phyloP scores from a whole-genome alignment of 495 filamentous ascomycete genomes.

The Xylaria nigripes region DNA sequence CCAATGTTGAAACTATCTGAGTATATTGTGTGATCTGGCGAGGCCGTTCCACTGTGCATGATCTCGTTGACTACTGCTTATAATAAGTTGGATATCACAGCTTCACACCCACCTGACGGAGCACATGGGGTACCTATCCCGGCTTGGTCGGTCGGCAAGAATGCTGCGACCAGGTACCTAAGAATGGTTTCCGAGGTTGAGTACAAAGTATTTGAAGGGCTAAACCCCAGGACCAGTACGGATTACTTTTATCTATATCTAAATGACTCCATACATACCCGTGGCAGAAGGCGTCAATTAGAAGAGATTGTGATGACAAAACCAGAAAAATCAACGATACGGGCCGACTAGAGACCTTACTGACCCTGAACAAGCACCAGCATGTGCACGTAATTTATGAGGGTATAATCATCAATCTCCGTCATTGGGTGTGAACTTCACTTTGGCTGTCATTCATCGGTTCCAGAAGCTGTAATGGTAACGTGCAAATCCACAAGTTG shows the following conservation, averaged over 20 bases:
- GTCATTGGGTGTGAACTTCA: slow-evolving; percentile 13
- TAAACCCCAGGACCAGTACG: no score
- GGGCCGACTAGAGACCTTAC: neutral
- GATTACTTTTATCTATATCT: no score
- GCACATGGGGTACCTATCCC: neutral
- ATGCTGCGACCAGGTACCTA: neutral
- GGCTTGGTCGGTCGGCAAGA: neutral
- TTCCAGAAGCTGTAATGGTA: slow-evolving; percentile 18
- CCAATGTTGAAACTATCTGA: no score
- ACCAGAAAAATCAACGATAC: neutral
- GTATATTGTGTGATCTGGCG: no score
- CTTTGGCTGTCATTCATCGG: slow-evolving; percentile 22
- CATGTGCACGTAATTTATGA: neutral
- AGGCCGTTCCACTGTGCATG: no score
- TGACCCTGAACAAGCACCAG: neutral
- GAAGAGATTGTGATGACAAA: no score
- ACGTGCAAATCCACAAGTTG: slow-evolving; percentile 28
- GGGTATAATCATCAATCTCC: neutral
- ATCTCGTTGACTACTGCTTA: no score
- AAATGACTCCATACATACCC: no score
- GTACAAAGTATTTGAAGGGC: no score
- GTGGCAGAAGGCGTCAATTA: no score
- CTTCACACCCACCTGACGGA: neutral
- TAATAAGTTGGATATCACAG: neutral
- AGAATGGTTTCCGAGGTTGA: no score